phyloP scores from a whole-genome alignment of 305 asterid species.

The Fraxinus baroniana region DNA sequence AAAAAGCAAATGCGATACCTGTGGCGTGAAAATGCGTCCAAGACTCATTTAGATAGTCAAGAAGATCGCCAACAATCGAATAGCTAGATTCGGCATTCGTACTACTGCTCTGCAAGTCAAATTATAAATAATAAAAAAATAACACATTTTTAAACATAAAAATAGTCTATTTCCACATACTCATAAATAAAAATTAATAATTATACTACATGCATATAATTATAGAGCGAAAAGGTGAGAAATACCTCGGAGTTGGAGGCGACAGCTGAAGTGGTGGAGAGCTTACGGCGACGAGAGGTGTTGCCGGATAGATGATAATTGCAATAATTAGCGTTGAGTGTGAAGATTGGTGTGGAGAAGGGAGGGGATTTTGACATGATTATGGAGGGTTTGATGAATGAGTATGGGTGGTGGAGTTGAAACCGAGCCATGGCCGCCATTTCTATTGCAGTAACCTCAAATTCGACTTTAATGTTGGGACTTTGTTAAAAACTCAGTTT shows the following conservation, averaged over 20 bases:
- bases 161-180: background rate
- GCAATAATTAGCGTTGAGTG: constrained; percentile 19
- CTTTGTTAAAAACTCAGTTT: background rate
- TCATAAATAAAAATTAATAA: background rate
- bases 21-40: constrained; percentile 99
- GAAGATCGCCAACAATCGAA: constrained; percentile 78
- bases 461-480: background rate
- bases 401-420: constrained; percentile 53
- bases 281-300: constrained; percentile 35
- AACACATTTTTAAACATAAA: background rate
- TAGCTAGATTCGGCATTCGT: constrained; percentile 42
- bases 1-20: constrained; percentile 22
- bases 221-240: constrained; percentile 8
- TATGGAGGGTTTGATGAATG: constrained; percentile 39
- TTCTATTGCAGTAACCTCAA: constrained; percentile 20
- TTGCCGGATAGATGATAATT: constrained; percentile 22
- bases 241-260: constrained; percentile 48
- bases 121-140: background rate
- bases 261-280: constrained; percentile 44
- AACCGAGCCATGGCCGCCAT: constrained; percentile 64
- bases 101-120: constrained; percentile 41
- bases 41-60: constrained; percentile 92
- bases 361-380: constrained; percentile 34
- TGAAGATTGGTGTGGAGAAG: constrained; percentile 26
- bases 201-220: background rate